Evolutionary conservation across 345 rosid species (phyloP), one percentile per base, ranked within the genome.

Genomic region (Populus alba): DNA sequence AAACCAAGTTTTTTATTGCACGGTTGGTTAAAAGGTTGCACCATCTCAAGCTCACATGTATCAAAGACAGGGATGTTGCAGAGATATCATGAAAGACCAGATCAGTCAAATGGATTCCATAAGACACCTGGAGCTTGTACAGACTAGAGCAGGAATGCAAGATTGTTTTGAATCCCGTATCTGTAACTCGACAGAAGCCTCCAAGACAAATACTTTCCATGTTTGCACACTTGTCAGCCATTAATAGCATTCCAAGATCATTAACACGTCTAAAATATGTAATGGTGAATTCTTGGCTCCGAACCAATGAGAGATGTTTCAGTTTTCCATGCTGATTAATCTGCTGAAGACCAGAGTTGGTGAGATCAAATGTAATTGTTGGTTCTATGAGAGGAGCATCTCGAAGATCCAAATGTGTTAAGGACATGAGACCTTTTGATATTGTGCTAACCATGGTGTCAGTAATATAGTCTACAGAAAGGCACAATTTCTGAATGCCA

Each of bases 181-280:
- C 99, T 5, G 97, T 93, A 49, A 95, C 99, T 23, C 95, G 95
- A 62, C 93, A 91, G 80, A 95, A 95, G 37, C 98, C 99, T 70
- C 92, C 94, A 55, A 93, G 94, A 78, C 86, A 90, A 68, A 95
- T 89, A 79, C 95, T 93, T 88, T 93, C 96, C 89, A 95, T 91
- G 51, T 81, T 84, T 66, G 90, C 81, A 78, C 97, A 95, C 76
- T 87, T 92, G 71, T 89, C 97, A 38, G 99, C 98, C 91, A 95
- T 93, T 70, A 95, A 83, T 35, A 95, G 94, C 81, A 95, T 83
- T 55, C 99, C 98, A 35, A 92, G 97, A 87, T 95, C 99, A 77
- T 92, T 89, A 62, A 95, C 98, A 75, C 96, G 86, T 69, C 89
- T 88, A 75, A 95, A 95, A 80, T 85, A 91, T 55, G 96, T 88